Conservation (phyloP, 164 flowering plant species). For the Malania oleifera region DNA sequence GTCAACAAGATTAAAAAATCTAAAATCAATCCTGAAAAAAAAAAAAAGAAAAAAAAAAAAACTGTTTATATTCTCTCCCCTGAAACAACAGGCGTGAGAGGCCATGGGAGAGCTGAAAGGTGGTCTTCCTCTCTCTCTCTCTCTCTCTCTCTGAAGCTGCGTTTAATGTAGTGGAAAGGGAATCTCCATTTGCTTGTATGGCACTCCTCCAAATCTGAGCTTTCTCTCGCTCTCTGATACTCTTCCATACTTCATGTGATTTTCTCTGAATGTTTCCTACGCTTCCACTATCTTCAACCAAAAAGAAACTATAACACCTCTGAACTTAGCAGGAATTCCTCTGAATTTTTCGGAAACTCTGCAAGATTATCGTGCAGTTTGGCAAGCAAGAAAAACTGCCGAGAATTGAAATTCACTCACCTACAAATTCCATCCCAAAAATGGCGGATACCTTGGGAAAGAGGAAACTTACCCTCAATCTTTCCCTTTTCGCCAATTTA, state of each 20-base stretch:
- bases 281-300: too few species aligned
- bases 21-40: background rate
- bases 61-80: constrained; percentile 12
- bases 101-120: constrained; percentile 8
- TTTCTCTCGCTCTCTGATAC: background rate
- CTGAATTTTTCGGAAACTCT: background rate
- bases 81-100: constrained; percentile 4
- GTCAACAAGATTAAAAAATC: background rate
- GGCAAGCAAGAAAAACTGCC: background rate
- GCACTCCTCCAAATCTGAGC: background rate
- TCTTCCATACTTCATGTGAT: background rate
- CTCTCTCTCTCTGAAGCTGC: background rate
- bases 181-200: background rate
- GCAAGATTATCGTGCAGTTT: background rate
- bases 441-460: constrained; percentile 16
- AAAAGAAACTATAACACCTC: background rate
- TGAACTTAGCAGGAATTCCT: background rate
- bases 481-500: constrained; percentile 26
- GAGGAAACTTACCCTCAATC: constrained; percentile 19
- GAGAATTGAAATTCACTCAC: background rate
- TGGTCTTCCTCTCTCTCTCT: constrained; percentile 7
- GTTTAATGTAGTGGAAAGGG: background rate
- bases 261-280: too few species aligned
- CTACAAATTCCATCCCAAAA: background rate
- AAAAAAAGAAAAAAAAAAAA: too few species aligned